Evolutionary conservation across 352 stramenopile species (phyloP), one percentile per base, ranked within the genome.

Genomic region (Globisporangium okanoganense): DNA sequence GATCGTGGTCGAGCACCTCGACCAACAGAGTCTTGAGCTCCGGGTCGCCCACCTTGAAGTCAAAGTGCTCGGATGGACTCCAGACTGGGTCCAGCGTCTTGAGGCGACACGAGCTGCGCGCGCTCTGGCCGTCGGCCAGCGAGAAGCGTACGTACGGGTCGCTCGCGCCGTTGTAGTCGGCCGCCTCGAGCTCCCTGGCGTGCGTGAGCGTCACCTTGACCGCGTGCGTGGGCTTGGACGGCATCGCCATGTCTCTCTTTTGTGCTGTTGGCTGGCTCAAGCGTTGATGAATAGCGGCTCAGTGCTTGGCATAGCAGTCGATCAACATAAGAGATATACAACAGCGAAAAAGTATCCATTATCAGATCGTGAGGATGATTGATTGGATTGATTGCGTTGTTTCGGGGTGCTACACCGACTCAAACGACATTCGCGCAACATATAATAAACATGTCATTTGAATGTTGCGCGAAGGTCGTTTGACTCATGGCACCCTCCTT

Each of bases 111-210:
- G 72, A 72, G 47, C 65, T 81, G 6, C 60, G 52, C 31, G 66
- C 61, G 1, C 16, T 48, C 20, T 76, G 67, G 0, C 25, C 54
- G n/a, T 55, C 58, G 33, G 62, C 58, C 24, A 75, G 14, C 12
- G 50, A 20, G 36, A 81, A 67, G 2, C 41, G 61, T 25, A 81
- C 60, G 62, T 76, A 81, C 53, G 70, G 70, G 48, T 81, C 67
- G 27, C 61, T 73, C 31, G 63, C 76, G 56, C 72, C 70, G 20
- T 56, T 64, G 24, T 49, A 69, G 51, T 81, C 72, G 20, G 58
- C 65, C 3, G 56, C 53, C 7, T 69, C 48, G 10, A 81, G 66
- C 12, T 69, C 62, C 3, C 48, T 72, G 2, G 72, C 72, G 29
- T 72, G 64, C 36, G 64, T 64, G 16, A 76, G 67, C 40, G 61